Evolutionary conservation across 2,329 filamentous ascomycete species (phyloP).

Genomic region (Stagonosporopsis chrysanthemi): DNA sequence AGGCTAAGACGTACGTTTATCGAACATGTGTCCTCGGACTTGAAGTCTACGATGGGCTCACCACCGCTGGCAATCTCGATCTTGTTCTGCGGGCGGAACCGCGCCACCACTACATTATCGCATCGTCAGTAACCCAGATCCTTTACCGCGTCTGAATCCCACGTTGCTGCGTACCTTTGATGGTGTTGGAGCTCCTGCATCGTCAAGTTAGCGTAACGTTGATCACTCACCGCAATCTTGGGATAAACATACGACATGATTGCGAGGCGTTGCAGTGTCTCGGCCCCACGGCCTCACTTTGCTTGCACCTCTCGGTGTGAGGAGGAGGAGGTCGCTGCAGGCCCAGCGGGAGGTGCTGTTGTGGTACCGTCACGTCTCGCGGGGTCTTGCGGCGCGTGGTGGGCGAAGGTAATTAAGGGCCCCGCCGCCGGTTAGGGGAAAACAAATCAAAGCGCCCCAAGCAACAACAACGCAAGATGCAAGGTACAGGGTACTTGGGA

Average conservation of each 20-base stretch:
- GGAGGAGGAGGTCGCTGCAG: slow-evolving; percentile 30
- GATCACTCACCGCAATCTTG: slow-evolving; percentile 20
- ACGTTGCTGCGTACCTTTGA: slow-evolving; percentile 51
- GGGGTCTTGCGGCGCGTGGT: slow-evolving; percentile 42
- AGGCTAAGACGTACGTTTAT: slow-evolving; percentile 70
- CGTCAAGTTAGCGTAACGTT: slow-evolving; percentile 52
- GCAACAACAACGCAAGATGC: slow-evolving; percentile 13
- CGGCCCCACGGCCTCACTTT: slow-evolving; percentile 48
- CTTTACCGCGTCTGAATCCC: background rate
- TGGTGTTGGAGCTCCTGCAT: slow-evolving; percentile 54
- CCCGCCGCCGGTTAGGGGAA: slow-evolving; percentile 45
- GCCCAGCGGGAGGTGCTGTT: slow-evolving; percentile 30
- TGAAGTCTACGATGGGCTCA: slow-evolving; percentile 89
- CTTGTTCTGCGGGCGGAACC: slow-evolving; percentile 97
- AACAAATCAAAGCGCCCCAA: slow-evolving; percentile 30
- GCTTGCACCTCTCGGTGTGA: slow-evolving; percentile 26
- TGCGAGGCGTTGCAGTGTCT: slow-evolving; percentile 38
- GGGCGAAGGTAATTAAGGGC: slow-evolving; percentile 37
- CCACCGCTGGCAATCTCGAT: slow-evolving; percentile 89
- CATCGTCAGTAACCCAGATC: slow-evolving; percentile 35
- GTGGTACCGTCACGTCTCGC: slow-evolving; percentile 43
- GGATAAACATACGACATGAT: slow-evolving; percentile 50
- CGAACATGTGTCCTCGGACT: slow-evolving; percentile 85
- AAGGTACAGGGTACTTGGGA: slow-evolving; percentile 10
- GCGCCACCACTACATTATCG: slow-evolving; percentile 77